Conservation (phyloP, 73 alveolate species). For the Tetrahymena thermophila region DNA sequence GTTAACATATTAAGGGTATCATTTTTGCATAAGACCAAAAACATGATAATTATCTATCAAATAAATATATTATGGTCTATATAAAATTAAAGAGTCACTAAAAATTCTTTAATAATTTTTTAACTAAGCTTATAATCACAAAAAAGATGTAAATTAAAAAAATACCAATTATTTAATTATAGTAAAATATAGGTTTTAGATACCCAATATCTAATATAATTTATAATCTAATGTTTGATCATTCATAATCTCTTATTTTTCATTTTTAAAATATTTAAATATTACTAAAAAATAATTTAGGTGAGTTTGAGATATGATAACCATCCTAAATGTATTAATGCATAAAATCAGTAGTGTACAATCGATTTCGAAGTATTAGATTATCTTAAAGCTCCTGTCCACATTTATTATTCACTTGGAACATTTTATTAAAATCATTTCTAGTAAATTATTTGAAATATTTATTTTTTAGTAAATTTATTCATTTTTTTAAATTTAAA, state of each 20-base stretch:
- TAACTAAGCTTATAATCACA: not conserved
- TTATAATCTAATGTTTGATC: too few species aligned
- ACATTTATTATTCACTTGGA: not conserved
- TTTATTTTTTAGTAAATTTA: not conserved
- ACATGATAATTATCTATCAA: not conserved
- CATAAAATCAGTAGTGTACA: not conserved
- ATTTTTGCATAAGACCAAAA: not conserved
- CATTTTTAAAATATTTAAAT: not conserved
- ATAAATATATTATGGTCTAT: too few species aligned
- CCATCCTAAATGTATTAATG: not conserved
- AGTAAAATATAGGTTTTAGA: not conserved
- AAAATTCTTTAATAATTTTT: too few species aligned
- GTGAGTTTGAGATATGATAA: not conserved
- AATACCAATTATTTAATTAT: not conserved
- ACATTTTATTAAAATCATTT: not conserved
- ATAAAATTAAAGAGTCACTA: not conserved
- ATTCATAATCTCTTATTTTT: not conserved
- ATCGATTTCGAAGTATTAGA: not conserved
- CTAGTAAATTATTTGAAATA: not conserved
- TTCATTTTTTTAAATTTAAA: not conserved
- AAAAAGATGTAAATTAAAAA: not conserved
- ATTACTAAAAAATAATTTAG: not conserved
- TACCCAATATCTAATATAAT: not conserved
- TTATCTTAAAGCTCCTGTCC: not conserved
- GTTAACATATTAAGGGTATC: too few species aligned